These are phyloP conservation scores for Mucuna pruriens DNA, from an alignment of 306 rosid species.

Conservation along the genomic window DNA sequence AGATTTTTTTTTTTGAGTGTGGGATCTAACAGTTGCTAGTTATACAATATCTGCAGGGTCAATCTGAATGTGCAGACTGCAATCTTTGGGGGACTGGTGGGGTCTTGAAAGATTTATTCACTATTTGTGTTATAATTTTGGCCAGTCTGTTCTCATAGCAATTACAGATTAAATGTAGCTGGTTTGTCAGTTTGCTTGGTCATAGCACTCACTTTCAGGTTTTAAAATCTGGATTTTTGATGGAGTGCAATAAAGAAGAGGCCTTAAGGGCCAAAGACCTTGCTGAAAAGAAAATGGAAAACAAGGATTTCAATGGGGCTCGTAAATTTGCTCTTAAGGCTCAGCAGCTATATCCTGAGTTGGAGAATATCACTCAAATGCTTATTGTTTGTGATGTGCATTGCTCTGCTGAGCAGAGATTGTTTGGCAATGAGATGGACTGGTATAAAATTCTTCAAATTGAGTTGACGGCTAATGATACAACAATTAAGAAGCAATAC, in stretches of 20 bases:
- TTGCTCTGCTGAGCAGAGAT: conserved; percentile 68
- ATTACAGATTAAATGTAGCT: conserved; percentile 39
- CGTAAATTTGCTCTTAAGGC: conserved; percentile 71
- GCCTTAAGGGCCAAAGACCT: conserved; percentile 87
- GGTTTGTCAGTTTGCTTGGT: conserved; percentile 24
- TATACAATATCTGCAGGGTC: conserved; percentile 45
- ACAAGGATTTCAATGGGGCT: conserved; percentile 81
- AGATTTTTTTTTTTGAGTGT: background rate
- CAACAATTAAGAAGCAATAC: conserved; percentile 80
- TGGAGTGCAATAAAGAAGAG: conserved; percentile 96
- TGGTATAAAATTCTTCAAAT: conserved; percentile 90
- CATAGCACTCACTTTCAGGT: conserved; percentile 39
- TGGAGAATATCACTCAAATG: conserved; percentile 83
- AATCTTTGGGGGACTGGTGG: conserved; percentile 19
- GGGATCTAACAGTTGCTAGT: conserved; percentile 37
- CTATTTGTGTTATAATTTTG: conserved; percentile 1
- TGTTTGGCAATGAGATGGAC: conserved; percentile 59
- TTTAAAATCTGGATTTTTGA: conserved; percentile 42
- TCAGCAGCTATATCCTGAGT: conserved; percentile 73
- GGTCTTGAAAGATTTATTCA: conserved; percentile 26
- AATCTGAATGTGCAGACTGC: conserved; percentile 32
- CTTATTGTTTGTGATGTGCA: conserved; percentile 91
- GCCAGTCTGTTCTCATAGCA: background rate
- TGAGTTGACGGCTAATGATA: conserved; percentile 73
- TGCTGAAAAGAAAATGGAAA: conserved; percentile 82